A percentile compares a stretch with the other conserved stretches of the same genome.
Evolutionary conservation across 805 yeast genomes (phyloP).

Genomic region (Barnettozyma californica): DNA sequence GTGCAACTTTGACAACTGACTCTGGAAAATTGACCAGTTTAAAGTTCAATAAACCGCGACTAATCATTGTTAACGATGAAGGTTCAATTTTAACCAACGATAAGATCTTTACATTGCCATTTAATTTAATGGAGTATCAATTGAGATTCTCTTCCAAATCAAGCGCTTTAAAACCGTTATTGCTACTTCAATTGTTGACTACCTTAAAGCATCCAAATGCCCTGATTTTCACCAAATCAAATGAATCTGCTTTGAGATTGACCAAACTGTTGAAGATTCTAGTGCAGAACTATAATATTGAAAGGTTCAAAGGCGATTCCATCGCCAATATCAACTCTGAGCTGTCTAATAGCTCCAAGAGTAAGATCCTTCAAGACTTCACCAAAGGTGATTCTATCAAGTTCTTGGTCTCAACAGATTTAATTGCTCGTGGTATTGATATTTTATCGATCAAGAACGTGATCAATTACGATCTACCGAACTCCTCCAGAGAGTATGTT

Average conservation of each 20-base stretch:
- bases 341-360: constrained; percentile 47
- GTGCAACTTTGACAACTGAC: constrained; percentile 92
- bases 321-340: constrained; percentile 55
- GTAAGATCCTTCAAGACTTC: constrained; percentile 56
- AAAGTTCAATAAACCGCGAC: constrained; percentile 63
- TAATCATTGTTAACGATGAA: constrained; percentile 65
- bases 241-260: constrained; percentile 82
- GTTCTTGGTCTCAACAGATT: constrained; percentile 74
- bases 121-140: constrained; percentile 40
- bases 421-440: constrained; percentile 95
- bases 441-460: constrained; percentile 65
- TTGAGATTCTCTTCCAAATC: constrained; percentile 34
- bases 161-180: constrained; percentile 63
- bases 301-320: constrained; percentile 5
- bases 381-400: constrained; percentile 41
- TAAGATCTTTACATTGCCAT: constrained; percentile 54
- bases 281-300: constrained; percentile 18
- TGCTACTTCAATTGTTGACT: constrained; percentile 51
- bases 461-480: constrained; percentile 86
- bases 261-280: constrained; percentile 52
- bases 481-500: constrained; percentile 83
- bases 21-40: constrained; percentile 78
- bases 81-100: constrained; percentile 39
- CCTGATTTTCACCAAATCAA: constrained; percentile 66
- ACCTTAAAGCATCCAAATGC: constrained; percentile 34